phyloP scores from a whole-genome alignment of 495 filamentous ascomycete genomes.

The Penicillium silybi region DNA sequence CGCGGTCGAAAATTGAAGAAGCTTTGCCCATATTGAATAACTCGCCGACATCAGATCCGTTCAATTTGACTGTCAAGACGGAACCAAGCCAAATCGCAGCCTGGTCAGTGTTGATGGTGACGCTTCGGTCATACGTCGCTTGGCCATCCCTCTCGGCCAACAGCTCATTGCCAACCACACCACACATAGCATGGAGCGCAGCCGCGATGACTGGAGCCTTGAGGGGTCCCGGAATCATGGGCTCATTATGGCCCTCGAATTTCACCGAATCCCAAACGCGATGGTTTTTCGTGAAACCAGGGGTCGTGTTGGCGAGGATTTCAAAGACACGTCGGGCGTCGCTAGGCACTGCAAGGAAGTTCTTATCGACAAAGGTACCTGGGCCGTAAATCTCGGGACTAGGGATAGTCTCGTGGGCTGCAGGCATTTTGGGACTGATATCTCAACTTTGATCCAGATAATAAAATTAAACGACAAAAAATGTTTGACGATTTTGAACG shows the following conservation, averaged over 20 bases:
- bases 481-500: no score
- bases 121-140: conserved; percentile 1
- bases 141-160: conserved; percentile 22
- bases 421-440: no score
- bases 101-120: conserved; percentile 27
- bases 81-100: conserved; percentile 28
- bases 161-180: conserved; percentile 27
- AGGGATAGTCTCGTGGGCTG: conserved; percentile 16
- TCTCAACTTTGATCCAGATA: no score
- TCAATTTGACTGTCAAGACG: conserved; percentile 13
- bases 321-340: conserved; percentile 27
- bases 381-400: conserved; percentile 28
- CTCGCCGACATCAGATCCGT: conserved; percentile 18
- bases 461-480: no score
- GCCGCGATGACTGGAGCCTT: conserved; percentile 24
- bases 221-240: conserved; percentile 25
- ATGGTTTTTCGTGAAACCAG: conserved; percentile 22
- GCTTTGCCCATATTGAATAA: no score
- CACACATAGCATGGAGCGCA: conserved; percentile 28
- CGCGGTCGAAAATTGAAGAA: conserved; percentile 10
- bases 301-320: conserved; percentile 18
- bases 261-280: conserved; percentile 21
- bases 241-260: conserved; percentile 29
- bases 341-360: conserved; percentile 18
- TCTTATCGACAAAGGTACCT: conserved; percentile 27